Conservation (phyloP, 805 yeast genomes). For the Debaryomyces prosopidis region DNA sequence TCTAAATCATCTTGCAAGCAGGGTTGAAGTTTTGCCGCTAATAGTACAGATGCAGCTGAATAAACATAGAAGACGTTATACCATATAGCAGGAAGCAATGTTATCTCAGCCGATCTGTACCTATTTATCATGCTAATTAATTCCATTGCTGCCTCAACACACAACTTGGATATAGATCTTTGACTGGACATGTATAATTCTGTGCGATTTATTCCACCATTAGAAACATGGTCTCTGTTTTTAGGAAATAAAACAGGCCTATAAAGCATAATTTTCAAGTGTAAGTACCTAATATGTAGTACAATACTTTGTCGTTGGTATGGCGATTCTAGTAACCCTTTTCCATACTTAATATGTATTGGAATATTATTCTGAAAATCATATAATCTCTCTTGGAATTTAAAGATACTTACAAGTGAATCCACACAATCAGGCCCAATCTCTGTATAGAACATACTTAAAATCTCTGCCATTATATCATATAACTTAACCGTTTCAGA, state of each 20-base stretch:
- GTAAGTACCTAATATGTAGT: constrained; percentile 9
- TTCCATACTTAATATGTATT: constrained; percentile 5
- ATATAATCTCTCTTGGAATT: constrained; percentile 8
- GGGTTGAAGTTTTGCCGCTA: constrained; percentile 21
- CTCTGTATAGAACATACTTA: constrained; percentile 10
- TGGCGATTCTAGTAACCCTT: constrained; percentile 4
- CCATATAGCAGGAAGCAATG: constrained; percentile 19
- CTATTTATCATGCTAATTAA: constrained; percentile 7
- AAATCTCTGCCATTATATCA: constrained; percentile 17
- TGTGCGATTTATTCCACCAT: neutral
- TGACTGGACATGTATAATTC: constrained; percentile 8
- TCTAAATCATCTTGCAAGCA: constrained; percentile 11
- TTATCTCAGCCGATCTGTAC: constrained; percentile 9
- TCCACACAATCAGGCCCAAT: constrained; percentile 7
- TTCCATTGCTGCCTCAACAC: constrained; percentile 10
- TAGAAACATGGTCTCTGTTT: neutral
- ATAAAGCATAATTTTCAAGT: constrained; percentile 11
- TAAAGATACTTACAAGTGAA: constrained; percentile 7
- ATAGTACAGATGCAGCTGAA: constrained; percentile 18
- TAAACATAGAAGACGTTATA: constrained; percentile 19
- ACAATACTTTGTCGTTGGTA: constrained; percentile 12
- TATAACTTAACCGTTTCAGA: constrained; percentile 15
- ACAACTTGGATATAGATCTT: constrained; percentile 7
- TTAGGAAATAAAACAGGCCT: constrained; percentile 10
- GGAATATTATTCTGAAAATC: constrained; percentile 9